A percentile compares a stretch with the other conserved stretches of the same genome.
Evolutionary conservation across 768 basidiomycete species (phyloP).

Genomic region (Suillus variegatus): DNA sequence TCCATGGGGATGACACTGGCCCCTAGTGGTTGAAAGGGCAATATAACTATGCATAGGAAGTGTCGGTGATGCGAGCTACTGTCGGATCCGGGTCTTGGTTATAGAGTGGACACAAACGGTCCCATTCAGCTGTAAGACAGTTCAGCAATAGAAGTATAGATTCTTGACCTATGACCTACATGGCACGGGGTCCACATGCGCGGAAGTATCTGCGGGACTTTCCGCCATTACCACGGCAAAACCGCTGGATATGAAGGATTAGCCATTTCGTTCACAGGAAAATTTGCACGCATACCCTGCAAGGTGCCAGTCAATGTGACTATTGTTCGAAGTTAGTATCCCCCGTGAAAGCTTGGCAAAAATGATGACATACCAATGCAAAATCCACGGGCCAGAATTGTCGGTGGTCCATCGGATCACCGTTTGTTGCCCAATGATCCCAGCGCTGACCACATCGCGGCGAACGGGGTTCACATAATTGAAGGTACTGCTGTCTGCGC

Average conservation of each 20-base stretch:
- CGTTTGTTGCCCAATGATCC: neutral
- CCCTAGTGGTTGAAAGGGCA: no score
- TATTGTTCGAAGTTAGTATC: neutral
- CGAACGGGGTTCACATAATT: neutral
- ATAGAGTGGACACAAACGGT: conserved; percentile 25
- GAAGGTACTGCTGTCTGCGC: conserved; percentile 30
- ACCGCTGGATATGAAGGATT: neutral
- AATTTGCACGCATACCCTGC: neutral
- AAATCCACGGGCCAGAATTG: neutral
- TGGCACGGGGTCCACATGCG: neutral
- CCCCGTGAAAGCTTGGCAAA: neutral
- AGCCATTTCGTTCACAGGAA: neutral
- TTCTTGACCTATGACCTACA: neutral
- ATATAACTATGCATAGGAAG: no score
- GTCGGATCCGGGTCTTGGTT: neutral
- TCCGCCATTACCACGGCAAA: neutral
- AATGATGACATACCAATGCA: neutral
- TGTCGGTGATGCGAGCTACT: no score
- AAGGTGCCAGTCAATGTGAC: neutral
- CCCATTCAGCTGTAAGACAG: conserved; percentile 21
- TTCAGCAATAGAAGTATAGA: neutral
- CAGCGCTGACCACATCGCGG: neutral
- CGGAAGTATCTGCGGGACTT: neutral
- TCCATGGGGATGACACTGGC: no score
- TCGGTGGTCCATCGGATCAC: neutral